Percentiles rank a stretch among this genome's conserved stretches.
phyloP scores from a whole-genome alignment of 2,329 filamentous ascomycete genomes.

The Hypomyces perniciosus region DNA sequence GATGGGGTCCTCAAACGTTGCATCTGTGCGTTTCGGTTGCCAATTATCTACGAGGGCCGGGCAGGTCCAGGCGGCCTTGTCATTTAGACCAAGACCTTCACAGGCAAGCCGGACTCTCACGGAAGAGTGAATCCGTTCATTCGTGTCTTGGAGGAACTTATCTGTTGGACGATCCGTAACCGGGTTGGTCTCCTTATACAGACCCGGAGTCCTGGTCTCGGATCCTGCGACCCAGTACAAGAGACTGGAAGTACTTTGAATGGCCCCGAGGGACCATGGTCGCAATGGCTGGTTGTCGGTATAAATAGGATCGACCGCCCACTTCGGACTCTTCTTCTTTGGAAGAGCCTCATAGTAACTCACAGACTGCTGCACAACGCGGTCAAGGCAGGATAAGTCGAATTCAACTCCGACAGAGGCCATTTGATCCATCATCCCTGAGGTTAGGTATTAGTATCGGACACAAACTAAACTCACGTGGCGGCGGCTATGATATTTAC shows the following conservation, averaged over 20 bases:
- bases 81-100: slow-evolving; percentile 44
- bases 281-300: slow-evolving; percentile 41
- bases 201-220: slow-evolving; percentile 40
- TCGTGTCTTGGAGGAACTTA: slow-evolving; percentile 44
- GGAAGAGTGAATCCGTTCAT: slow-evolving; percentile 50
- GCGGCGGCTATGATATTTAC: slow-evolving; percentile 11
- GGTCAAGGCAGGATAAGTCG: slow-evolving; percentile 34
- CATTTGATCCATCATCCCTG: slow-evolving; percentile 54
- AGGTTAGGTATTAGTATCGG: neutral
- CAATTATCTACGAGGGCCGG: slow-evolving; percentile 37
- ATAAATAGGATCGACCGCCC: slow-evolving; percentile 46
- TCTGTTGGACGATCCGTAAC: slow-evolving; percentile 30
- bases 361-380: slow-evolving; percentile 32
- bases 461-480: neutral
- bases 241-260: slow-evolving; percentile 32
- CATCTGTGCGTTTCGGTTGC: slow-evolving; percentile 33
- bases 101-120: slow-evolving; percentile 48
- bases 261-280: slow-evolving; percentile 43
- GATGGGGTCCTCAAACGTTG: slow-evolving; percentile 30
- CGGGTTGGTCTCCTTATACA: slow-evolving; percentile 41
- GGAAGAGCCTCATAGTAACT: slow-evolving; percentile 25
- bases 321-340: slow-evolving; percentile 21
- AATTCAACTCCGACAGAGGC: slow-evolving; percentile 47
- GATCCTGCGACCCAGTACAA: slow-evolving; percentile 41
- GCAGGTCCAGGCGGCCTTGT: slow-evolving; percentile 41